A percentile compares a stretch with the other conserved stretches of the same genome.
Conservation (phyloP, 1,139 yeast genomes). For the Debaryomycetaceae sp. region DNA sequence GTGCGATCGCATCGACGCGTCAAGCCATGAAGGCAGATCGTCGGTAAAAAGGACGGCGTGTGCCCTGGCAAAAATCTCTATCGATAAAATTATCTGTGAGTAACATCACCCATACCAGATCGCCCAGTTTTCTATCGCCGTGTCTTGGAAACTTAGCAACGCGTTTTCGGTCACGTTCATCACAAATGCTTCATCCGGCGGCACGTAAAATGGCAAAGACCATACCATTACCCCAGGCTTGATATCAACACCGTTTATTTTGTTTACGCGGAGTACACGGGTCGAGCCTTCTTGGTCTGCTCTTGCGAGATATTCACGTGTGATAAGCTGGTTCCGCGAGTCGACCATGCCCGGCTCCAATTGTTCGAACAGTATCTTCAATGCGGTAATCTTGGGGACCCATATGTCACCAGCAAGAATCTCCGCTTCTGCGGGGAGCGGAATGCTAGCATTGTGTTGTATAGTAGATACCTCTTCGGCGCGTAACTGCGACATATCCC, state of each 20-base stretch:
- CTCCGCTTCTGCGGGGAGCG: conserved; percentile 2
- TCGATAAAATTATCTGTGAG: too few species aligned
- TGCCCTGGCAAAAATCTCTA: too few species aligned
- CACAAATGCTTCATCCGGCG: too few species aligned
- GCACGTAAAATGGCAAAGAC: conserved; percentile 17
- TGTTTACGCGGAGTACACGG: conserved; percentile 17
- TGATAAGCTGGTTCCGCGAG: conserved; percentile 12
- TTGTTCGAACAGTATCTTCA: conserved; percentile 29
- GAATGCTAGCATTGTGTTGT: conserved; percentile 6
- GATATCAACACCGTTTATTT: conserved; percentile 26
- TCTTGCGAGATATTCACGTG: conserved; percentile 13
- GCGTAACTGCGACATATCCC: conserved; percentile 17
- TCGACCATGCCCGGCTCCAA: conserved; percentile 24
- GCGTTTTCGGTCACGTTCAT: conserved; percentile 16
- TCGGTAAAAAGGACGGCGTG: too few species aligned
- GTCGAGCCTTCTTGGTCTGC: conserved; percentile 6
- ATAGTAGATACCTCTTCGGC: conserved; percentile 14
- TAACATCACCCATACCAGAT: conserved; percentile 14
- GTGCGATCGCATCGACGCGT: too few species aligned
- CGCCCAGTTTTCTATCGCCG: conserved; percentile 24
- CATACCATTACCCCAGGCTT: conserved; percentile 14
- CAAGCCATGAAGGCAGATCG: too few species aligned
- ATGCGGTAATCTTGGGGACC: conserved; percentile 23
- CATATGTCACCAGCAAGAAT: conserved; percentile 17
- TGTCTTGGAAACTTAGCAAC: conserved; percentile 21